Conservation (phyloP, 2,329 filamentous ascomycete species). For the Sordariomycetes sp. region DNA sequence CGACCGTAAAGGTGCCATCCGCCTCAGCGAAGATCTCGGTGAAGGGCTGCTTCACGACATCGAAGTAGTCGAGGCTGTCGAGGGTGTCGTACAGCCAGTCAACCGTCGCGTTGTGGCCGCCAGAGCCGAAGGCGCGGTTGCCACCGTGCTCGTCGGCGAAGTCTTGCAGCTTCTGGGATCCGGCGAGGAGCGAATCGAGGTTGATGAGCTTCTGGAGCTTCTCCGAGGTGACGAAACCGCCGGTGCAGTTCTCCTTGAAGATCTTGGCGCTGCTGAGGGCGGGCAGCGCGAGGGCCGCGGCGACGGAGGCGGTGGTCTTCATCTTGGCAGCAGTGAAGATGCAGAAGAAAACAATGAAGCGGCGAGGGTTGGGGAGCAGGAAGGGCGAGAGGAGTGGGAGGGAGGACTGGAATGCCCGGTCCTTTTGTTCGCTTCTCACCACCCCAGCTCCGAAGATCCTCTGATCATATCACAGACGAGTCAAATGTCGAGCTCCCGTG, state of each 20-base stretch:
- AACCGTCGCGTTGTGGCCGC: conserved; percentile 35
- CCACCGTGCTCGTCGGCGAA: conserved; percentile 30
- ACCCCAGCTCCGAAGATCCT: too few relatives aligned
- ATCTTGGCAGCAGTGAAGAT: conserved; percentile 1
- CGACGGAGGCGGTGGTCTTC: conserved; percentile 2
- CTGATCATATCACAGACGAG: too few relatives aligned
- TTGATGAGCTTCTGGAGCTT: conserved; percentile 28
- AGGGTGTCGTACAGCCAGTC: conserved; percentile 33
- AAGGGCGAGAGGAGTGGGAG: too few relatives aligned
- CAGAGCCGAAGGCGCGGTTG: conserved; percentile 33
- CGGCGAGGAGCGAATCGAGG: conserved; percentile 29
- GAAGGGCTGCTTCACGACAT: conserved; percentile 34
- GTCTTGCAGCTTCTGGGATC: conserved; percentile 33
- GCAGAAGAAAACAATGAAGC: too few relatives aligned
- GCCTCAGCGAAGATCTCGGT: conserved; percentile 26
- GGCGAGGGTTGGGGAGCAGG: too few relatives aligned
- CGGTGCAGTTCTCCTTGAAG: conserved; percentile 10
- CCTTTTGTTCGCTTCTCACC: too few relatives aligned
- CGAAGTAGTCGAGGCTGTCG: conserved; percentile 26
- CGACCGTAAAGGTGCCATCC: conserved; percentile 17
- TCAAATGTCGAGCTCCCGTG: too few relatives aligned
- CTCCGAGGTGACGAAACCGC: conserved; percentile 24
- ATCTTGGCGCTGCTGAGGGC: conserved; percentile 1
- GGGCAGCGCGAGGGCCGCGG: conserved; percentile 3
- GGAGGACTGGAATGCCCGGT: too few relatives aligned